These are phyloP conservation scores for Fusarium musae DNA, from an alignment of 2,329 filamentous ascomycete genomes.

Conservation along the genomic window DNA sequence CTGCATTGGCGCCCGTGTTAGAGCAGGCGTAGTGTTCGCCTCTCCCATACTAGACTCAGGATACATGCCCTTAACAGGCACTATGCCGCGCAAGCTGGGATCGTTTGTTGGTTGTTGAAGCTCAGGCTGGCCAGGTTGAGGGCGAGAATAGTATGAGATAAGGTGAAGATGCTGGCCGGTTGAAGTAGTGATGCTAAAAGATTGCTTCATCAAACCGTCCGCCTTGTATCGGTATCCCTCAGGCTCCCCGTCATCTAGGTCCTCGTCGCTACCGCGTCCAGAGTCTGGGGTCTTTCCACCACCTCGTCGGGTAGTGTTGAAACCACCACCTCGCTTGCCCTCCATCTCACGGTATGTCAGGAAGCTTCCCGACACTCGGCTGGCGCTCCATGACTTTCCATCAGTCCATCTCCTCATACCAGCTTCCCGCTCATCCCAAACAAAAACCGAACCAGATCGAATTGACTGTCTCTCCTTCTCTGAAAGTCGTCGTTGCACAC, in stretches of 20 bases:
- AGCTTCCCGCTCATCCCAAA: constrained; percentile 99
- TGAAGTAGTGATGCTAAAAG: constrained; percentile 97
- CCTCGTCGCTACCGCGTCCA: constrained; percentile 82
- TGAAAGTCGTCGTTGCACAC: constrained; percentile 91
- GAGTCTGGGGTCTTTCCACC: constrained; percentile 85
- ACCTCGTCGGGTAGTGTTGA: constrained; percentile 67
- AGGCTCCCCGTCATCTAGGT: constrained; percentile 84
- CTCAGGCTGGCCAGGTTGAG: constrained; percentile 76
- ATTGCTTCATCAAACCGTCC: constrained; percentile 99
- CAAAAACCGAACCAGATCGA: constrained; percentile 95
- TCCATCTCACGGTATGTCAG: constrained; percentile 99
- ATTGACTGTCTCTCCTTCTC: constrained; percentile 98
- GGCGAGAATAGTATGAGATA: constrained; percentile 95
- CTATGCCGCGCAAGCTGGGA: constrained; percentile 80
- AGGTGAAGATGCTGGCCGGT: constrained; percentile 90
- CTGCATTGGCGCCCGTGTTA: constrained; percentile 79
- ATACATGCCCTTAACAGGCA: constrained; percentile 94
- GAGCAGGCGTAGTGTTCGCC: constrained; percentile 79
- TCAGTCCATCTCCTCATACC: constrained; percentile 99
- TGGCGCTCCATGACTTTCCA: constrained; percentile 98
- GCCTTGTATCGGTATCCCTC: constrained; percentile 96
- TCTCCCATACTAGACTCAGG: constrained; percentile 95
- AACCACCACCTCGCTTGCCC: constrained; percentile 89
- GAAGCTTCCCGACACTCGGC: constrained; percentile 96
- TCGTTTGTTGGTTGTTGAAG: constrained; percentile 86